Percentiles rank a stretch among this genome's conserved stretches.
Evolutionary conservation across 192 early-diverging fungal genomes (phyloP).

Genomic region (Coemansia sp.): DNA sequence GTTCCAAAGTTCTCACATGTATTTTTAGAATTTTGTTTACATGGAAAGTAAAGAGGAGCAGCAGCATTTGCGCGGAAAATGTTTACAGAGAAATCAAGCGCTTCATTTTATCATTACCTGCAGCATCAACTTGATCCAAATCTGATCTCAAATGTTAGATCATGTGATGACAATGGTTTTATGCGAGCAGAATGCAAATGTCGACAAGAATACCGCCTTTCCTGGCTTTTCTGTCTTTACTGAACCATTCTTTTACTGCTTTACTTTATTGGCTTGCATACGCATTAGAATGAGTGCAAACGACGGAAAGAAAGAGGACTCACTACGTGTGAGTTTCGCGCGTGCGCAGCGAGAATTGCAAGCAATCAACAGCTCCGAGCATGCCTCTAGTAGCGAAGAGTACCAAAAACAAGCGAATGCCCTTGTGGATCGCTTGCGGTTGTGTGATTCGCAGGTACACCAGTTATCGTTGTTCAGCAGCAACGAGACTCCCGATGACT

Average conservation of each 20-base stretch:
- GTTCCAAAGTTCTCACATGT: not conserved
- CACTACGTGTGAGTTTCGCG: slow-evolving; percentile 35
- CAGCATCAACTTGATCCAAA: too few species aligned
- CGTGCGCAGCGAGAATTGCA: slow-evolving; percentile 44
- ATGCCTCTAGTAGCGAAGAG: slow-evolving; percentile 39
- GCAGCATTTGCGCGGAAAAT: too few species aligned
- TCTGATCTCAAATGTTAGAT: too few species aligned
- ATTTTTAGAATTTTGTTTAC: not conserved
- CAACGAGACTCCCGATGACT: slow-evolving; percentile 89
- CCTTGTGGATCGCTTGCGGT: slow-evolving; percentile 23
- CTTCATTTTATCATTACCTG: too few species aligned
- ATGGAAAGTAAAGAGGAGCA: too few species aligned
- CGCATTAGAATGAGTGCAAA: slow-evolving; percentile 2
- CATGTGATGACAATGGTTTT: too few species aligned
- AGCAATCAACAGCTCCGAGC: slow-evolving; percentile 16
- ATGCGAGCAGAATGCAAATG: too few species aligned
- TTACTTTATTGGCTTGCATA: not conserved
- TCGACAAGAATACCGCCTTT: not conserved
- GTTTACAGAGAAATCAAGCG: not conserved
- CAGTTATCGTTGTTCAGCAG: slow-evolving; percentile 75
- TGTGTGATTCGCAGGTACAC: slow-evolving; percentile 27
- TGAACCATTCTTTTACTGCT: not conserved
- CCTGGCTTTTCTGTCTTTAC: not conserved
- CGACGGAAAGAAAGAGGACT: not conserved
- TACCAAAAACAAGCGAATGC: slow-evolving; percentile 27